phyloP scores from a whole-genome alignment of 2,329 filamentous ascomycete species.

The Arthroderma sp. region DNA sequence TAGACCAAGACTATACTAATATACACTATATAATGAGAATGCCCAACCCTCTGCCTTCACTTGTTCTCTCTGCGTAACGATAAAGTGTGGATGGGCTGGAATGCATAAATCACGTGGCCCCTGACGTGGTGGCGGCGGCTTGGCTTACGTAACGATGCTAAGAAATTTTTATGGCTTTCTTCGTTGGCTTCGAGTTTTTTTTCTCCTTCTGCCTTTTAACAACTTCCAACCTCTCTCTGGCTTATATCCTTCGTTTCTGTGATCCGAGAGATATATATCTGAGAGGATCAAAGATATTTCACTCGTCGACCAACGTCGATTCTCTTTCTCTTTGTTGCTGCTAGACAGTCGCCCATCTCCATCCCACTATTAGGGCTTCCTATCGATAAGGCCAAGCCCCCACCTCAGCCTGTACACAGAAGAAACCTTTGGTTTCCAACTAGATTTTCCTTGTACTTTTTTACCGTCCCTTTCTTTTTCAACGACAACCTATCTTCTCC shows the following conservation, averaged over 20 bases:
- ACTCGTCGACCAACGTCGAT: too few relatives aligned
- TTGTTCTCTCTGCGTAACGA: neutral
- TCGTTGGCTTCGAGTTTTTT: too few relatives aligned
- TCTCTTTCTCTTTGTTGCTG: too few relatives aligned
- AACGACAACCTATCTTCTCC: neutral
- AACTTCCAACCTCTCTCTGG: too few relatives aligned
- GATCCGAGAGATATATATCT: too few relatives aligned
- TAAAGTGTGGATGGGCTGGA: neutral
- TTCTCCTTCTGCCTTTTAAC: too few relatives aligned
- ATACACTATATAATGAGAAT: too few relatives aligned
- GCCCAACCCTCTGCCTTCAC: too few relatives aligned
- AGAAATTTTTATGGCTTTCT: too few relatives aligned
- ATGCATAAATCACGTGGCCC: neutral
- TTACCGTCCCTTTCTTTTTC: constrained; percentile 5
- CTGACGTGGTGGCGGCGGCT: neutral
- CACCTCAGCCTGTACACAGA: constrained; percentile 7
- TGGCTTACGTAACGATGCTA: neutral
- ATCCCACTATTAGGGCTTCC: constrained; percentile 14
- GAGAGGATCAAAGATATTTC: too few relatives aligned
- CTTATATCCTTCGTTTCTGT: too few relatives aligned
- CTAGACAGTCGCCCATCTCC: neutral
- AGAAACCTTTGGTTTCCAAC: constrained; percentile 3
- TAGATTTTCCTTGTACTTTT: constrained; percentile 21
- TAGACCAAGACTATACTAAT: too few relatives aligned
- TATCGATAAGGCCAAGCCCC: constrained; percentile 30